Base-by-base conservation (phyloP, 1,284 basidiomycete genomes). In the Ustilago trichophora region DNA sequence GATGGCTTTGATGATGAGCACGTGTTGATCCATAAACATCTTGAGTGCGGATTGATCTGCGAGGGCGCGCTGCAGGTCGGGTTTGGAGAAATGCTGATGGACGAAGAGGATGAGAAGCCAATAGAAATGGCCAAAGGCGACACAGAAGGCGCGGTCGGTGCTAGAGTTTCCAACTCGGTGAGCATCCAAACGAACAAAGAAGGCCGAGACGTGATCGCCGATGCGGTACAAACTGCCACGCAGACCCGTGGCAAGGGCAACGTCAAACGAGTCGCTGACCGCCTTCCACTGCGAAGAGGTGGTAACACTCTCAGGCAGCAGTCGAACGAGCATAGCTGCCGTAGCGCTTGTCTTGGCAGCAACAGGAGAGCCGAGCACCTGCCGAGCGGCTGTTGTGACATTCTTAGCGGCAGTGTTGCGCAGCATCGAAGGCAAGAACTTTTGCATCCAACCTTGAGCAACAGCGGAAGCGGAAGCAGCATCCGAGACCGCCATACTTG, bases 1-100 rank as follows among this genome's bases (percentile, higher is more conserved):
- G 63, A 85, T 42, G 72, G 91, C 92, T 87, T 96, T 95, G 57
- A 92, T 78, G 10, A 94, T 89, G 27, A 91, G 85, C 31, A 91
- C 83, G 75, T 94, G 91, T 78, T 93, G 90, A 34, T 88, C 85
- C 19, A 95, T 85, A 11, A 87, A 88, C 66, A 42, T 85, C 89
- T 63, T 89, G 42, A 71, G 16, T 10, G 50, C 42, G 7, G 65
- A 58, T 21, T 55, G 43, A 16, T 52, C 37, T 31, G 47, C 56
- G 34, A 36, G 27, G 2, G 52, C 50, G 34, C 43, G 50, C 13
- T 48, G 51, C 13, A 59, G 47, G 24, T 63, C 50, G 10, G 59
- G 47, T 44, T 55, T 53, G 18, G 59, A 63, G n/a, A 69, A 35
- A 10, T 40, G 52, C 12, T 51, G 54, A 26, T 59, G 40, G 33